These are phyloP conservation scores for Phytomonas serpens DNA, from an alignment of 208 protist genomes.

Conservation along the genomic window DNA sequence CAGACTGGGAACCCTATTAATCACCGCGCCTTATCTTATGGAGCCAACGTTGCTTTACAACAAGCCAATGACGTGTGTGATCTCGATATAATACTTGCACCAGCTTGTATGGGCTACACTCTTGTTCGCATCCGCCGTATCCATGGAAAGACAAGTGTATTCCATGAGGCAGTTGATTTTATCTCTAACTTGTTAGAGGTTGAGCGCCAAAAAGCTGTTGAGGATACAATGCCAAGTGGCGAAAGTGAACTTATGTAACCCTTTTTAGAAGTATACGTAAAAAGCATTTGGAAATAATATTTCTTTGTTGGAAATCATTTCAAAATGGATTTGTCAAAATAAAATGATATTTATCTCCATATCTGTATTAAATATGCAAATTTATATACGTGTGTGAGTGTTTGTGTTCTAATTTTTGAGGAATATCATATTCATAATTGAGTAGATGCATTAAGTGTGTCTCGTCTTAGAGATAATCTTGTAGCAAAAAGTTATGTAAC, in stretches of 20 bases:
- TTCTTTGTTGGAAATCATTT: neutral
- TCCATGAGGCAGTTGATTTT: constrained; percentile 78
- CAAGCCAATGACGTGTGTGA: constrained; percentile 62
- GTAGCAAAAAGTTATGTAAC: neutral
- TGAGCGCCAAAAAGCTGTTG: constrained; percentile 73
- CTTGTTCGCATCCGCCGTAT: constrained; percentile 74
- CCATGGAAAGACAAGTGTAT: constrained; percentile 74
- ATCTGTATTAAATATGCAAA: neutral
- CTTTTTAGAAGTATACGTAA: constrained; percentile 1
- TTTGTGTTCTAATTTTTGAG: constrained; percentile 2
- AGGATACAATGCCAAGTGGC: constrained; percentile 72
- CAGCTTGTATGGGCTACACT: constrained; percentile 68
- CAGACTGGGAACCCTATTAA: constrained; percentile 2
- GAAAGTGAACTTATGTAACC: constrained; percentile 82
- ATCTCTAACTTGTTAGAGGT: constrained; percentile 62
- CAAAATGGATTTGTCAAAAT: constrained; percentile 6
- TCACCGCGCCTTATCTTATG: constrained; percentile 46
- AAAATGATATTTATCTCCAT: constrained; percentile 8
- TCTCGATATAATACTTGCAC: constrained; percentile 70
- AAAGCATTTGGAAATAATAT: neutral
- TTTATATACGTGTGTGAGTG: neutral
- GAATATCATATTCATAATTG: constrained; percentile 3
- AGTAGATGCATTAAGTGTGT: neutral
- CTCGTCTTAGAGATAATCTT: constrained; percentile 6
- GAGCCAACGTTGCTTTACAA: constrained; percentile 27